phyloP scores from a whole-genome alignment of 169 alveolate species.

The Cardiosporidium cionae region DNA sequence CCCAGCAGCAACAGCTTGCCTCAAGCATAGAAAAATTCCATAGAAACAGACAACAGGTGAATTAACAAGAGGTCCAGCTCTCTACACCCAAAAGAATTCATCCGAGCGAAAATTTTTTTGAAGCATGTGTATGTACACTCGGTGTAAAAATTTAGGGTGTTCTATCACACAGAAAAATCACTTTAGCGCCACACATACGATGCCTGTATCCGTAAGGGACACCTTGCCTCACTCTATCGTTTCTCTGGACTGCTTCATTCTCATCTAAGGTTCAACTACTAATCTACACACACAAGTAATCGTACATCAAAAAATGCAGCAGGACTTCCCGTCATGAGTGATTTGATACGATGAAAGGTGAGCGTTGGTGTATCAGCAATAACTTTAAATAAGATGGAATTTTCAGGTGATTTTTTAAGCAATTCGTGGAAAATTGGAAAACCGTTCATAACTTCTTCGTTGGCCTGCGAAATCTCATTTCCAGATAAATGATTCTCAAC shows the following conservation, averaged over 20 bases:
- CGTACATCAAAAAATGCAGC: conserved; percentile 51
- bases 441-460: not conserved
- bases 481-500: too few species aligned
- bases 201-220: not conserved
- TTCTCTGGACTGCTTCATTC: not conserved
- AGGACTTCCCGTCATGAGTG: conserved; percentile 42
- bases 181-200: not conserved
- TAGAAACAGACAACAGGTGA: too few species aligned
- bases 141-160: conserved; percentile 7
- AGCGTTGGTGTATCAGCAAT: conserved; percentile 56
- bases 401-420: conserved; percentile 16
- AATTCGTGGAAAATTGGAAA: conserved; percentile 2
- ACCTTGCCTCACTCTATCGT: not conserved
- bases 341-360: conserved; percentile 50
- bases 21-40: too few species aligned
- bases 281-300: not conserved
- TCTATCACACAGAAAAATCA: not conserved
- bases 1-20: too few species aligned
- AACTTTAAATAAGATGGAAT: conserved; percentile 16
- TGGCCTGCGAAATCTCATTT: too few species aligned
- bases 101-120: too few species aligned
- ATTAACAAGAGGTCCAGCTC: too few species aligned
- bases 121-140: conserved; percentile 19
- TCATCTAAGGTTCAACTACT: not conserved
- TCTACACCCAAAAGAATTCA: too few species aligned